phyloP scores from a whole-genome alignment of 345 rosid genomes.

The Gossypium sturtianum region DNA sequence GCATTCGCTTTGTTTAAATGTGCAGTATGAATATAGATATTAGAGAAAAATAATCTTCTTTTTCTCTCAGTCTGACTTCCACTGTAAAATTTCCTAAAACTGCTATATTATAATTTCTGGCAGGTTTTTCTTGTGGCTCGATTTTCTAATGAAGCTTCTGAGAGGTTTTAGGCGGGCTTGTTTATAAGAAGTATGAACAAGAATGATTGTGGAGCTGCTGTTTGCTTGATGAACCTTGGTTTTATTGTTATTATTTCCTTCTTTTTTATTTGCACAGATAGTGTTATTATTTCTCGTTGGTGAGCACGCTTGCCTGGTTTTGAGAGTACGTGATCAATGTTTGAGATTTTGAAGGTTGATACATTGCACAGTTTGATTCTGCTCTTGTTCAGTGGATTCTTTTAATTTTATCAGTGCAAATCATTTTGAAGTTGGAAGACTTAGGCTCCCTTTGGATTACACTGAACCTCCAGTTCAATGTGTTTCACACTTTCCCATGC shows the following conservation, averaged over 20 bases:
- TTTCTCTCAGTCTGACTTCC: background rate
- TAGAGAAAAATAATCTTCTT: background rate
- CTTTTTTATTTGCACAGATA: constrained; percentile 4
- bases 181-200: constrained; percentile 20
- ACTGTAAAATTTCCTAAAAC: background rate
- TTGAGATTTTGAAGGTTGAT: background rate
- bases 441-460: too few species aligned
- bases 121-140: constrained; percentile 52
- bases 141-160: constrained; percentile 39
- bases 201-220: constrained; percentile 33
- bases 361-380: background rate
- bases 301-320: constrained; percentile 2
- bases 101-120: constrained; percentile 2
- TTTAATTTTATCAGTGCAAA: constrained; percentile 1
- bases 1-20: constrained; percentile 40
- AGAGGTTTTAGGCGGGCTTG: constrained; percentile 34
- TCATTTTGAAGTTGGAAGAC: background rate
- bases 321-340: background rate
- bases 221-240: background rate
- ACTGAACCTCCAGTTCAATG: too few species aligned
- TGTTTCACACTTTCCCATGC: too few species aligned
- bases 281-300: constrained; percentile 13
- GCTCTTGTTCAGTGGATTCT: background rate
- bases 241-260: background rate
- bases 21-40: constrained; percentile 39